Percentiles rank a stretch among this genome's conserved stretches.
Evolutionary conservation across 1,139 yeast genomes (phyloP).

Genomic region (Kluyveromyces marxianus): DNA sequence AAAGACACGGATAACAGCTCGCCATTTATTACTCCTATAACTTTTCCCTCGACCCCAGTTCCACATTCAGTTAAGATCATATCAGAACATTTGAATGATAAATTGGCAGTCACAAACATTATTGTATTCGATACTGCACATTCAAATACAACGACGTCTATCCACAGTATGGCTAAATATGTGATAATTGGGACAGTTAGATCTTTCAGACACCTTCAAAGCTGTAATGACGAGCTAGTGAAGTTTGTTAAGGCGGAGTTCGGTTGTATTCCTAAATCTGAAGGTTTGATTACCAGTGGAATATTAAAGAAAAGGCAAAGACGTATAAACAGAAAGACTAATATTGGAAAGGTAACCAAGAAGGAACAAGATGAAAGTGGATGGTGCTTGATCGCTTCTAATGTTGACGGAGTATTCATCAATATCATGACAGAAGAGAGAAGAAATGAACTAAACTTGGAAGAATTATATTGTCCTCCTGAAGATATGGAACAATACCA

Average conservation of each 20-base stretch:
- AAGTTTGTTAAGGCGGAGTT: slow-evolving; percentile 40
- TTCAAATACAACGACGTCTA: slow-evolving; percentile 40
- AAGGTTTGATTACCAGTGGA: slow-evolving; percentile 64
- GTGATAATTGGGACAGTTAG: slow-evolving; percentile 73
- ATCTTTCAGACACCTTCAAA: slow-evolving; percentile 66
- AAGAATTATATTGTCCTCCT: slow-evolving; percentile 53
- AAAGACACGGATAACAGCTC: slow-evolving; percentile 10
- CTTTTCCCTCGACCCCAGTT: slow-evolving; percentile 42
- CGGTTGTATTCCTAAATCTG: slow-evolving; percentile 44
- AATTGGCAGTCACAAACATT: slow-evolving; percentile 60
- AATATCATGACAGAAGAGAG: slow-evolving; percentile 69
- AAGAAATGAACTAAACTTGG: slow-evolving; percentile 60
- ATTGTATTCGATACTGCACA: slow-evolving; percentile 47
- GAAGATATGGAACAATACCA: slow-evolving; percentile 34
- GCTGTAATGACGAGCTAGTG: slow-evolving; percentile 56
- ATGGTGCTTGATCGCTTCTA: slow-evolving; percentile 77
- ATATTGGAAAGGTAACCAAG: slow-evolving; percentile 36
- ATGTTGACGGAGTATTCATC: slow-evolving; percentile 52
- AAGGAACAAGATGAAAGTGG: slow-evolving; percentile 41
- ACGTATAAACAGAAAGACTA: slow-evolving; percentile 49
- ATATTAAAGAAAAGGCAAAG: slow-evolving; percentile 52
- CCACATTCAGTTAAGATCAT: slow-evolving; percentile 46
- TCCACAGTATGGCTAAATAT: slow-evolving; percentile 37
- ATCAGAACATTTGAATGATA: slow-evolving; percentile 42
- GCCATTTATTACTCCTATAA: slow-evolving; percentile 10